Conservation (phyloP, 176 grass and related monocot genomes). For the Ensete ventricosum region DNA sequence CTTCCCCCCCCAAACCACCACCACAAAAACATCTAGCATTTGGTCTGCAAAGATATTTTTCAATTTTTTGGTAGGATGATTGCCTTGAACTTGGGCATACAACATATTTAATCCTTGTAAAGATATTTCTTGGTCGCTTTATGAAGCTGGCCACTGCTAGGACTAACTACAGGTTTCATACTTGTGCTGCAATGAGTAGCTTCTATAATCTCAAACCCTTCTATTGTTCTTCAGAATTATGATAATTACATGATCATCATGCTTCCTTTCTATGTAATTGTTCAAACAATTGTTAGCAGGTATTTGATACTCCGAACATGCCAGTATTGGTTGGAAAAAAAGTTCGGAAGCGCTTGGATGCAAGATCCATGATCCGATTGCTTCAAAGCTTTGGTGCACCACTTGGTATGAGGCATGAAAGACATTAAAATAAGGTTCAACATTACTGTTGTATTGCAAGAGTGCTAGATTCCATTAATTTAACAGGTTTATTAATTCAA, state of each 20-base stretch:
- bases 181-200: too few relatives aligned
- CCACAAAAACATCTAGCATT: too few relatives aligned
- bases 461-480: not conserved
- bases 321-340: constrained; percentile 60
- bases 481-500: not conserved
- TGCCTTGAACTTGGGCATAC: too few relatives aligned
- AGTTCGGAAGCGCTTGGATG: constrained; percentile 72
- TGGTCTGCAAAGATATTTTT: too few relatives aligned
- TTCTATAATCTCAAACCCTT: too few relatives aligned
- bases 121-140: too few relatives aligned
- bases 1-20: too few relatives aligned
- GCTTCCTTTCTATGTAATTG: not conserved
- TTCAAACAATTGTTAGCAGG: constrained; percentile 27
- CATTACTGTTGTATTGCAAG: not conserved
- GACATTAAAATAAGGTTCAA: constrained; percentile 11
- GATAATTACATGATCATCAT: not conserved
- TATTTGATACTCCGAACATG: constrained; percentile 69
- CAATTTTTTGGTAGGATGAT: too few relatives aligned
- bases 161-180: too few relatives aligned
- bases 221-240: too few relatives aligned
- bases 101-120: too few relatives aligned
- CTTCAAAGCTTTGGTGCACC: constrained; percentile 65
- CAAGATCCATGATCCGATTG: constrained; percentile 76
- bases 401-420: constrained; percentile 50
- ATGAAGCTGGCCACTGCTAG: too few relatives aligned